Evolutionary conservation across 202 grass and related monocot genomes (phyloP).

Genomic region (Panicum hallii): DNA sequence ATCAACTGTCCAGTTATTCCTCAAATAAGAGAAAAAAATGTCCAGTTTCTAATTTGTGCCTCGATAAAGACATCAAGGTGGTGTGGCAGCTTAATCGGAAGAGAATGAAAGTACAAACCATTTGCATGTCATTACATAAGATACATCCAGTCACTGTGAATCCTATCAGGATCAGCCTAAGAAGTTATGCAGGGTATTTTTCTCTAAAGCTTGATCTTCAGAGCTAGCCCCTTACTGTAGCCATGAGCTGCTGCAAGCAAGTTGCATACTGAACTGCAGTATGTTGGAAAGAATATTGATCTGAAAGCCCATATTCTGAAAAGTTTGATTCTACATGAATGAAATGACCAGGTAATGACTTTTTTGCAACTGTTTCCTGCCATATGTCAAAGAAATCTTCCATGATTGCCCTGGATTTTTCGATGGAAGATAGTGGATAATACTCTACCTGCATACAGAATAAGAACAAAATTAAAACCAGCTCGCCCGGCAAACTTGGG

Average conservation of each 20-base stretch:
- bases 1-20: neutral
- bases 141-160: neutral
- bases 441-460: slow-evolving; percentile 82
- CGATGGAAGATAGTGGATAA: slow-evolving; percentile 82
- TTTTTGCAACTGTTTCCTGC: slow-evolving; percentile 74
- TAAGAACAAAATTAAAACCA: slow-evolving; percentile 34
- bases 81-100: neutral
- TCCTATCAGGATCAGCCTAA: slow-evolving; percentile 12
- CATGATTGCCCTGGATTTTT: slow-evolving; percentile 80
- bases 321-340: slow-evolving; percentile 75
- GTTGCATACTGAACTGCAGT: slow-evolving; percentile 77
- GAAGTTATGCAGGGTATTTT: neutral
- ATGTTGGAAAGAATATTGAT: slow-evolving; percentile 83
- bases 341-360: slow-evolving; percentile 80
- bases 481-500: neutral
- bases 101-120: neutral
- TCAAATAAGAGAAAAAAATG: neutral
- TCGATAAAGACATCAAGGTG: neutral
- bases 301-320: slow-evolving; percentile 72
- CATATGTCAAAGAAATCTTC: slow-evolving; percentile 93
- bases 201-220: neutral
- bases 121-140: slow-evolving; percentile 22
- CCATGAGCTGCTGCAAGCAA: slow-evolving; percentile 68
- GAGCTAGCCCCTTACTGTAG: slow-evolving; percentile 34
- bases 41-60: neutral